These are phyloP conservation scores for Fusarium haematococcum DNA, from an alignment of 2,329 filamentous ascomycete genomes.

Conservation along the genomic window DNA sequence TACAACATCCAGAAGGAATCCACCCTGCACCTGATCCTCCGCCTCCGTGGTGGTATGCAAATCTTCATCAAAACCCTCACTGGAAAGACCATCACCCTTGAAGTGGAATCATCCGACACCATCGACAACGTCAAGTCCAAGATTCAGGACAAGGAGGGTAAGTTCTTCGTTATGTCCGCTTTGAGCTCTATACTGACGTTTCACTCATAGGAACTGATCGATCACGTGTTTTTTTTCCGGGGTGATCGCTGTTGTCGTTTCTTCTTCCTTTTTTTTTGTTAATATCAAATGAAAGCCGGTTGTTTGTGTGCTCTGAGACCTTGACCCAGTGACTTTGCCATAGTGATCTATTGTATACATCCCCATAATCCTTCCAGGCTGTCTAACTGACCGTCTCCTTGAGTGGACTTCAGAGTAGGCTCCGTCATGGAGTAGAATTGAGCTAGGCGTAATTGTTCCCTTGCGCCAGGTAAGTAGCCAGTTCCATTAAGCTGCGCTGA, in stretches of 20 bases:
- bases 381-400: no score
- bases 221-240: not conserved
- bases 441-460: no score
- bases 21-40: no score
- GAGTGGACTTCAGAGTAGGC: no score
- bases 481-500: no score
- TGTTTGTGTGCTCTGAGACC: not conserved
- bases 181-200: not conserved
- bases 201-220: not conserved
- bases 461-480: no score
- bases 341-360: no score
- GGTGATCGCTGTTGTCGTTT: not conserved
- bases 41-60: constrained; percentile 62
- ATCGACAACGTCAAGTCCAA: constrained; percentile 99
- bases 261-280: not conserved
- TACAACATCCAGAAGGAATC: no score
- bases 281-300: not conserved
- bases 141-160: constrained; percentile 89
- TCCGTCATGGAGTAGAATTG: no score
- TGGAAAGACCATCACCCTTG: constrained; percentile 99
- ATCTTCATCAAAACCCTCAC: constrained; percentile 89
- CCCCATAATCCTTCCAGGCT: no score
- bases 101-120: constrained; percentile 99
- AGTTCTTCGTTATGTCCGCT: not conserved
- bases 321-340: no score